Conservation (phyloP, 306 rosid genomes). For the Cucumis sativus region Cucumber_9930_V3 NC_026655.2:565501-566000, state of each 20-base stretch:
- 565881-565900: background rate
- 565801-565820: background rate
- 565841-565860: background rate
- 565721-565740: conserved; percentile 32
- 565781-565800: background rate
- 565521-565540: background rate
- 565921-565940: background rate
- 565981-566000: conserved; percentile 6
- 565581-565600: conserved; percentile 20
- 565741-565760: background rate
- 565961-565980: background rate
- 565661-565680: conserved; percentile 25
- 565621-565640: conserved; percentile 23
- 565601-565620: conserved; percentile 52
- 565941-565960: background rate
- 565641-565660: conserved; percentile 35
- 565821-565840: background rate
- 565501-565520: background rate
- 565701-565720: conserved; percentile 24
- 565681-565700: conserved; percentile 35
- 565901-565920: background rate
- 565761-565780: background rate
- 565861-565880: background rate
- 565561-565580: conserved; percentile 56
- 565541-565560: conserved; percentile 29